Percentiles rank a stretch among this genome's conserved stretches.
phyloP scores from a whole-genome alignment of 768 basidiomycete genomes.

The Scleroderma bovista region DNA sequence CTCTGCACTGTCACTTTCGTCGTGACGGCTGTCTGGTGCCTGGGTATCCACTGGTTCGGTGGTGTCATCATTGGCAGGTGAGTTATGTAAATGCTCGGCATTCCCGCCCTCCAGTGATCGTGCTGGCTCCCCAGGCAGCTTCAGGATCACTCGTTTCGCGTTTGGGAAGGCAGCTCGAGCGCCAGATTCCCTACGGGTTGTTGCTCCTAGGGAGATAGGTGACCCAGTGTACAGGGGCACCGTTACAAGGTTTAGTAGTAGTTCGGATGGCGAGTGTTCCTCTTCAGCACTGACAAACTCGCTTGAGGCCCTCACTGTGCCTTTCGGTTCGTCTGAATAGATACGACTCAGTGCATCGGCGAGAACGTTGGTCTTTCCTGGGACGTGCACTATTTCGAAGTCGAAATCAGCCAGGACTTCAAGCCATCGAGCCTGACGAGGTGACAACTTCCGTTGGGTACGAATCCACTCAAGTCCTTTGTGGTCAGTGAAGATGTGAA shows the following conservation, averaged over 20 bases:
- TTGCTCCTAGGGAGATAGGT: slow-evolving; percentile 6
- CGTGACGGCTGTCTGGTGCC: not conserved
- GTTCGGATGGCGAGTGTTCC: not conserved
- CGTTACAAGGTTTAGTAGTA: slow-evolving; percentile 1
- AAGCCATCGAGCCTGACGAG: slow-evolving; percentile 23
- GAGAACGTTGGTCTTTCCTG: slow-evolving; percentile 18
- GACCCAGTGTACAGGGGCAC: slow-evolving; percentile 11
- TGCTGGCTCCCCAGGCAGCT: not conserved
- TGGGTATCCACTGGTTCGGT: not conserved
- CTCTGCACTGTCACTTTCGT: not conserved
- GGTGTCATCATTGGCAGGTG: not conserved
- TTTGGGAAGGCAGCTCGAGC: not conserved
- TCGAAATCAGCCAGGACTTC: slow-evolving; percentile 24
- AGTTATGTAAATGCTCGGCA: not conserved
- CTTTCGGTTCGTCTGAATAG: slow-evolving; percentile 18
- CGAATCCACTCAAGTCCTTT: slow-evolving; percentile 16
- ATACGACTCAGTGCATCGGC: slow-evolving; percentile 26
- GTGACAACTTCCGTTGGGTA: slow-evolving; percentile 20
- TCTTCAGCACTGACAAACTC: slow-evolving; percentile 19
- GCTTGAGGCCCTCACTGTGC: slow-evolving; percentile 8
- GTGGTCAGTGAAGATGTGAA: slow-evolving; percentile 26
- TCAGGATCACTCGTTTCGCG: not conserved
- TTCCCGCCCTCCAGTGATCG: slow-evolving; percentile 2
- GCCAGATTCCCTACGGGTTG: not conserved
- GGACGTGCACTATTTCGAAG: slow-evolving; percentile 24